Conservation (phyloP, 768 basidiomycete species). For the Panellus pusillus region DNA sequence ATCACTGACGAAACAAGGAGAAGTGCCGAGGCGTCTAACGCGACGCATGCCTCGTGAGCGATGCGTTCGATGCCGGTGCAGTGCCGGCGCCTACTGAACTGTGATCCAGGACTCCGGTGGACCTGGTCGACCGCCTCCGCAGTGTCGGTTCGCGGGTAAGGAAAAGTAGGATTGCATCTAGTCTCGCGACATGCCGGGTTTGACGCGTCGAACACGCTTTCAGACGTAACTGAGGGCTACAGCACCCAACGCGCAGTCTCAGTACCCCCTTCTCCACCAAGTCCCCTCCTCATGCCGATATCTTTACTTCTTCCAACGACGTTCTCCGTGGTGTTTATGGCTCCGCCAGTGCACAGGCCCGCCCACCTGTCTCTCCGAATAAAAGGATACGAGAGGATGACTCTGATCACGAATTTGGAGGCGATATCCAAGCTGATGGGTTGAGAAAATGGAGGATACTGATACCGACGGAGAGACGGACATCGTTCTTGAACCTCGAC, state of each 20-base stretch:
- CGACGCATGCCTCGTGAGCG: constrained; percentile 14
- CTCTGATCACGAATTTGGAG: constrained; percentile 27
- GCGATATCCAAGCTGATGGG: constrained; percentile 31
- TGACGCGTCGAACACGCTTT: constrained; percentile 31
- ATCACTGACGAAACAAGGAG: constrained; percentile 29
- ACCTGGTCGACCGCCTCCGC: constrained; percentile 54
- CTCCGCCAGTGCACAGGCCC: constrained; percentile 14
- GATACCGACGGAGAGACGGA: constrained; percentile 20
- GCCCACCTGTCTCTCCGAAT: constrained; percentile 21
- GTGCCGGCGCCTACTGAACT: constrained; percentile 9
- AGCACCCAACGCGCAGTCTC: constrained; percentile 26
- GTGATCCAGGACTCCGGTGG: constrained; percentile 41
- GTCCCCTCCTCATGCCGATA: constrained; percentile 38
- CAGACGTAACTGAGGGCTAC: constrained; percentile 67
- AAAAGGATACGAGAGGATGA: constrained; percentile 40
- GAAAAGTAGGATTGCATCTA: constrained; percentile 47
- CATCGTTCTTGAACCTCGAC: constrained; percentile 23
- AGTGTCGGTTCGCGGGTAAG: constrained; percentile 58
- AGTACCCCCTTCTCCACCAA: constrained; percentile 35
- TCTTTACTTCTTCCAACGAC: constrained; percentile 60
- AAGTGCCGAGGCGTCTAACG: constrained; percentile 23
- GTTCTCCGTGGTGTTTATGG: constrained; percentile 48
- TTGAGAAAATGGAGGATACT: constrained; percentile 14
- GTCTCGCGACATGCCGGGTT: not conserved
- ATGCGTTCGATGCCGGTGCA: not conserved